Conservation (phyloP, 495 filamentous ascomycete genomes). For the Talaromyces adpressus region DNA sequence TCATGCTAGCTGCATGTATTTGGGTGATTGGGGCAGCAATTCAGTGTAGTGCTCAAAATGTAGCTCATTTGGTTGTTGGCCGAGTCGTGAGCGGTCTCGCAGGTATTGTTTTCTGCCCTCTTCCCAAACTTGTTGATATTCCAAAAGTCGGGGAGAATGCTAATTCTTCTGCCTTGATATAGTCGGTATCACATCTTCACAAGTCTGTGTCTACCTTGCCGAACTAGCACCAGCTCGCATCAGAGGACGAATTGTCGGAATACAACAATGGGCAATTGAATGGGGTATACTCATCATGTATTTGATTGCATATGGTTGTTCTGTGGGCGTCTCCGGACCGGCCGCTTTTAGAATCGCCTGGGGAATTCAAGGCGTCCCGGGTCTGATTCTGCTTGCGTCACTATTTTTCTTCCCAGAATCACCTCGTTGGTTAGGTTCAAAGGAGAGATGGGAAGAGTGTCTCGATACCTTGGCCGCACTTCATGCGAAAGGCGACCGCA, state of each 20-base stretch:
- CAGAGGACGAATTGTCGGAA: conserved; percentile 62
- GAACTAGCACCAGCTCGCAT: conserved; percentile 63
- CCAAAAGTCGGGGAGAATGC: neutral
- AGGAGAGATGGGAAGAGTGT: conserved; percentile 61
- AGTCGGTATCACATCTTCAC: conserved; percentile 69
- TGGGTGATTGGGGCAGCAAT: conserved; percentile 67
- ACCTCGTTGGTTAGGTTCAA: conserved; percentile 66
- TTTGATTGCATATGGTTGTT: conserved; percentile 55
- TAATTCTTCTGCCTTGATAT: neutral
- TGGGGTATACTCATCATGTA: conserved; percentile 62
- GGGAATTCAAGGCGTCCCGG: conserved; percentile 67
- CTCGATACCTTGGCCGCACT: conserved; percentile 61
- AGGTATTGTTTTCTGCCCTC: neutral
- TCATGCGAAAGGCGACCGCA: conserved; percentile 55
- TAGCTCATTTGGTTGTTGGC: conserved; percentile 60
- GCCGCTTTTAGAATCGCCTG: conserved; percentile 66
- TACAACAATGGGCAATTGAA: conserved; percentile 72
- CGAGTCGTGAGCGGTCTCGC: conserved; percentile 65
- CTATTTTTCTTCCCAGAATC: conserved; percentile 66
- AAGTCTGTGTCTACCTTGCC: conserved; percentile 76
- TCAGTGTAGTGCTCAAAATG: conserved; percentile 53
- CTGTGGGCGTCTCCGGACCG: conserved; percentile 47
- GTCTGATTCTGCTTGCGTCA: conserved; percentile 53
- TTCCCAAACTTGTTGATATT: neutral
- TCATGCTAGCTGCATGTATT: conserved; percentile 59